Evolutionary conservation across 176 grass and related monocot genomes (phyloP).

Genomic region (Phoenix dactylifera): DNA sequence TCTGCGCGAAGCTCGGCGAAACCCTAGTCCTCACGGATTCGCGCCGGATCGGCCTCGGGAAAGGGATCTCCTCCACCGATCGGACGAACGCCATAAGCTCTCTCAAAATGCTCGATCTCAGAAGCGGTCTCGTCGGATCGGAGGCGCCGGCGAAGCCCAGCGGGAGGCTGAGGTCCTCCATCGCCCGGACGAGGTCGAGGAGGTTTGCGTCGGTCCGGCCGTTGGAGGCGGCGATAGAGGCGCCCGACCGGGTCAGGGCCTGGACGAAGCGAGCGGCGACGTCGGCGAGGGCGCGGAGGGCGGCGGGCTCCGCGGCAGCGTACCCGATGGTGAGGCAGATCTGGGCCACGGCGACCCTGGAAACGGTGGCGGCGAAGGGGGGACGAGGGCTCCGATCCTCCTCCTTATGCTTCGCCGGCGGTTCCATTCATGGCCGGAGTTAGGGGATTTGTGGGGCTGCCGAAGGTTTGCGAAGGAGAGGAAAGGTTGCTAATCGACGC

Average conservation of each 20-base stretch:
- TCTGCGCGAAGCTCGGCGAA: conserved; percentile 36
- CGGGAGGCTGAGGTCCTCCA: conserved; percentile 29
- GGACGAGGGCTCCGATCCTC: neutral
- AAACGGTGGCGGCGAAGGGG: conserved; percentile 6
- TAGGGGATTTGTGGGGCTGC: neutral
- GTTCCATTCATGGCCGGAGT: conserved; percentile 41
- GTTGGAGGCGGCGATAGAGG: conserved; percentile 27
- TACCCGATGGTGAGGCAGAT: conserved; percentile 42
- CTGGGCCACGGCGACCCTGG: conserved; percentile 34
- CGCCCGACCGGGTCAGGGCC: conserved; percentile 29
- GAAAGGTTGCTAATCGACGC: no score
- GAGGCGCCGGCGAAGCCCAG: conserved; percentile 34
- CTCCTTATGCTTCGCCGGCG: conserved; percentile 14
- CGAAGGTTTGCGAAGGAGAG: no score
- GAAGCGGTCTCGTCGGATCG: conserved; percentile 25
- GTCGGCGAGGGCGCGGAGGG: conserved; percentile 39
- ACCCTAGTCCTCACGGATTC: no score
- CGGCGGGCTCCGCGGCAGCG: conserved; percentile 19
- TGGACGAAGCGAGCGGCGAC: conserved; percentile 29
- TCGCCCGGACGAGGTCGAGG: conserved; percentile 33
- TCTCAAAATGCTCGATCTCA: conserved; percentile 31
- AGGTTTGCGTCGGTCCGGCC: conserved; percentile 48
- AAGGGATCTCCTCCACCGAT: conserved; percentile 37
- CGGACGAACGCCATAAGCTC: conserved; percentile 36
- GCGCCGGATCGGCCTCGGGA: conserved; percentile 27